Conservation (phyloP, 2,329 filamentous ascomycete genomes). For the Knufia petricola region DNA sequence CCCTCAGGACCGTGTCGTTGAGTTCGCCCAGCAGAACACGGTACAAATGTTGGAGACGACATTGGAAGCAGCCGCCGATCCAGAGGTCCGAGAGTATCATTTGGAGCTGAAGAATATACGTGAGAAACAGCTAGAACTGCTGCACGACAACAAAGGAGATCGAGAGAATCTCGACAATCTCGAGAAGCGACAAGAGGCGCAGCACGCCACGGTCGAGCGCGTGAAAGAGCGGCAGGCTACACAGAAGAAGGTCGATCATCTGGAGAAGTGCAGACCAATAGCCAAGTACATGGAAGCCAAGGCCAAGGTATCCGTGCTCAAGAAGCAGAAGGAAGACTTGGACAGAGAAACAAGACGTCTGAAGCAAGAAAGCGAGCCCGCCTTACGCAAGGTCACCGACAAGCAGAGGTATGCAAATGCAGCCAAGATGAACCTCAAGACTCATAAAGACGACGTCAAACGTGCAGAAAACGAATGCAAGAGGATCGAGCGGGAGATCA, state of each 20-base stretch:
- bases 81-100: constrained; percentile 72
- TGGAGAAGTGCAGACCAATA: constrained; percentile 57
- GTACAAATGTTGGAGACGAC: constrained; percentile 77
- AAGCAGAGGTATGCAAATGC: constrained; percentile 57
- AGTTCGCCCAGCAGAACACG: constrained; percentile 77
- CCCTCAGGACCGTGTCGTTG: constrained; percentile 88
- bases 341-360: constrained; percentile 50
- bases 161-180: constrained; percentile 56
- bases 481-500: constrained; percentile 31
- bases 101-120: constrained; percentile 62
- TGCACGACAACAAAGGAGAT: constrained; percentile 49
- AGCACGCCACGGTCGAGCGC: constrained; percentile 74
- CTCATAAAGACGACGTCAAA: constrained; percentile 45
- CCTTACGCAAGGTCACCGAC: constrained; percentile 55
- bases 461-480: constrained; percentile 32
- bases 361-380: constrained; percentile 54
- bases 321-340: constrained; percentile 45
- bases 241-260: constrained; percentile 51
- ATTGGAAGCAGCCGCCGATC: constrained; percentile 73
- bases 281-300: constrained; percentile 54
- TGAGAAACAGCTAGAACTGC: constrained; percentile 55
- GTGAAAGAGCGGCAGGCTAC: constrained; percentile 65
- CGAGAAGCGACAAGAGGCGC: constrained; percentile 61
- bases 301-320: constrained; percentile 42
- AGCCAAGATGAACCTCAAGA: constrained; percentile 20